Percentiles rank a stretch among this genome's conserved stretches.
phyloP scores from a whole-genome alignment of 768 basidiomycete genomes.

The Cystofilobasidium bisporidii region DNA sequence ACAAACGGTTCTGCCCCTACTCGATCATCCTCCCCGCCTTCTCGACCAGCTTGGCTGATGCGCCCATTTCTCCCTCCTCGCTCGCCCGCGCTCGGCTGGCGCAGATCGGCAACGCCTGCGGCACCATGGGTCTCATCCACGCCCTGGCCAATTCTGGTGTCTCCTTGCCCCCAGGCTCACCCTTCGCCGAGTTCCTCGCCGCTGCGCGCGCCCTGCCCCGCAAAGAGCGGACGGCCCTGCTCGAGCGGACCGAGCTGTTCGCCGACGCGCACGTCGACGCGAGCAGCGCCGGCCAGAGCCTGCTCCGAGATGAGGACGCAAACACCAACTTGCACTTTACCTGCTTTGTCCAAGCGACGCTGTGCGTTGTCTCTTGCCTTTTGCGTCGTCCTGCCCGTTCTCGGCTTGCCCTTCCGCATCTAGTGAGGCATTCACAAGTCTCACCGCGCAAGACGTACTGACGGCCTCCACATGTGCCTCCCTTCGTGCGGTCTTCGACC shows the following conservation, averaged over 20 bases:
- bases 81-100: background rate
- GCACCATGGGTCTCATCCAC: constrained; percentile 77
- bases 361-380: too few species aligned
- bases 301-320: constrained; percentile 50
- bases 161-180: background rate
- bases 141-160: constrained; percentile 64
- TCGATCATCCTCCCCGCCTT: too few species aligned
- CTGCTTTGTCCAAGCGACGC: constrained; percentile 63
- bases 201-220: constrained; percentile 43
- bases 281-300: constrained; percentile 59
- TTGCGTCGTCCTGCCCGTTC: too few species aligned
- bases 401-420: too few species aligned
- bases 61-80: background rate
- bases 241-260: constrained; percentile 69
- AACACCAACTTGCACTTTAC: constrained; percentile 78
- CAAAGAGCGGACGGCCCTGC: constrained; percentile 59
- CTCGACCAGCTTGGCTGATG: too few species aligned
- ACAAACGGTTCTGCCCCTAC: constrained; percentile 2
- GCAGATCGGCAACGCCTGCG: constrained; percentile 77
- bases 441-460: too few species aligned
- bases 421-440: too few species aligned
- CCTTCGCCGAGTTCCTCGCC: background rate
- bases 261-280: constrained; percentile 64
- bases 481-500: background rate
- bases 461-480: background rate